Evolutionary conservation across 345 rosid genomes (phyloP), one percentile per base, ranked within the genome.

Genomic region (Populus ilicifolia): DNA sequence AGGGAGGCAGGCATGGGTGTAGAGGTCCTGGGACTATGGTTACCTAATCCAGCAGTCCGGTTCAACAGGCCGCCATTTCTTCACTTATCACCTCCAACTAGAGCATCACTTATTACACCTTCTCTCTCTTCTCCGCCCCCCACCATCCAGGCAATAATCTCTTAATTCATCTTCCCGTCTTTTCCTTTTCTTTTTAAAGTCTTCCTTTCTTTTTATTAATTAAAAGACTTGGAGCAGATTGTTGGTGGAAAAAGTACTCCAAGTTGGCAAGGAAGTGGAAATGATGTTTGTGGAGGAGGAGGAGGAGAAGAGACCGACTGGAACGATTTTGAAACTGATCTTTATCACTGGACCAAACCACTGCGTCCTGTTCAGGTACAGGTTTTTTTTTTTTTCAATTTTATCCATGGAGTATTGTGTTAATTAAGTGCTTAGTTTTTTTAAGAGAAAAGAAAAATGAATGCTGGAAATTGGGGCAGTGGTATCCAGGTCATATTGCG

Each of bases 401-500:
- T 46, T 46, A 12, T 18, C 18, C 3, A 12, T 46, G 1, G 5
- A 3, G 36, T 29, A 4, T 30, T 50, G 38, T 20, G 61, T 44
- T 65, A 20, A 39, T 71, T 69, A 72, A 5, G 64, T 25, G 56
- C 18, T 29, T 72, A 68, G 27, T 54, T 63, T 38, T 65, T 10
- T 10, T 2, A 10, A 46, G 11, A 46, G 18, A 46, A 13, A 1
- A 46, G 50, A 44, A 44, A 13, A 46, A 46, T 46, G 50, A 46
- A 25, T 69, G 21, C 1, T 84, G 71, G 76, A 27, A 74, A 52
- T 52, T 8, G 16, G 10, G 27, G 74, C 81, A 92, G 99, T 95
- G 99, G 98, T 95, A 95, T 86, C 99, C 99, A 59, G 99, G 98
- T 76, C 97, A 95, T 75, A 95, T 93, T 78, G 96, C 94, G n/a